Evolutionary conservation across 441 rosid genomes (phyloP).

Genomic region (Capsella rubella): DNA sequence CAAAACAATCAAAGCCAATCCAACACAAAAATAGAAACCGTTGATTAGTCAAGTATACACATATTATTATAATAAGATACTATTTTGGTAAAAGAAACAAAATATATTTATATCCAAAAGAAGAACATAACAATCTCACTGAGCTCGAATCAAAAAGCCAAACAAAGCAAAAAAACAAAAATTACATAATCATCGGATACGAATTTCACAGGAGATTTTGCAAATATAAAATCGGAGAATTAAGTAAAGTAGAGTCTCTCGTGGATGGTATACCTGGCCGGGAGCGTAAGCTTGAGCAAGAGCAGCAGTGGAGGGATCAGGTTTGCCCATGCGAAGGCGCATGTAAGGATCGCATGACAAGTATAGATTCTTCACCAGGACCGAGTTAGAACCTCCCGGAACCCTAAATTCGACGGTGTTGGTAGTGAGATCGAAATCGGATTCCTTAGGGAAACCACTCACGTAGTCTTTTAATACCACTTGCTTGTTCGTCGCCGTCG

Average conservation of each 20-base stretch:
- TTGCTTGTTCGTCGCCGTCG: constrained; percentile 46
- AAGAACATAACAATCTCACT: not conserved
- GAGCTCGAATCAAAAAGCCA: constrained; percentile 10
- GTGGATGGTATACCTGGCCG: constrained; percentile 48
- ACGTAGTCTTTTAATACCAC: constrained; percentile 48
- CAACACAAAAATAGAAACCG: not conserved
- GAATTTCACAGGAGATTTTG: not conserved
- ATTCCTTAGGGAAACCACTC: constrained; percentile 45
- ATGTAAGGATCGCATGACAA: constrained; percentile 67
- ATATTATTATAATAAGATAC: not conserved
- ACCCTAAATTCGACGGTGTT: constrained; percentile 40
- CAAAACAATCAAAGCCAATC: not conserved
- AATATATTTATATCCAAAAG: not conserved
- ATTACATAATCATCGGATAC: not conserved
- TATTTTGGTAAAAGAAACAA: not conserved
- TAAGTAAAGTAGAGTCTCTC: not conserved
- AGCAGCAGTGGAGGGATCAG: constrained; percentile 17
- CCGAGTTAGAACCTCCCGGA: constrained; percentile 37
- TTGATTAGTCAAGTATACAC: not conserved
- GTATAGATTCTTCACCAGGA: constrained; percentile 57
- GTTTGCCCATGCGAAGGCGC: constrained; percentile 46
- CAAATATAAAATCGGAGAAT: not conserved
- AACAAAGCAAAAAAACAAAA: not conserved
- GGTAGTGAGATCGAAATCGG: constrained; percentile 37
- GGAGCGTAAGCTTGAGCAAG: constrained; percentile 41